Evolutionary conservation across 2,329 filamentous ascomycete species (phyloP).

Genomic region (Phialocephala sp.): DNA sequence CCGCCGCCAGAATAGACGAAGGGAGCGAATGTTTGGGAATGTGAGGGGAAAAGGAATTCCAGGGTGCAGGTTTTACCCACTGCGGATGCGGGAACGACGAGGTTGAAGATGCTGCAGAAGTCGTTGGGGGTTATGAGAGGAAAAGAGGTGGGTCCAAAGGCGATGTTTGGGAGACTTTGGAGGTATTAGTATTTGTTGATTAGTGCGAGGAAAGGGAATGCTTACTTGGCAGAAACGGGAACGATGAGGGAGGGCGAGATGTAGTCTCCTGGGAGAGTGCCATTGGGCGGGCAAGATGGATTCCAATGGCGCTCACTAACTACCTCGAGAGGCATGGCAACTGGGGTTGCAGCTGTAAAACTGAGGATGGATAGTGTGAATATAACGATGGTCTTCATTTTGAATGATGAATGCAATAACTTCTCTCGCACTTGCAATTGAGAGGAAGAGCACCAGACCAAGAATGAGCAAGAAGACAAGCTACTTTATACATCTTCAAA

Average conservation of each 20-base stretch:
- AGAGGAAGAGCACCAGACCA: background rate
- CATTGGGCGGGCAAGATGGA: slow-evolving; percentile 19
- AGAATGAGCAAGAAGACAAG: background rate
- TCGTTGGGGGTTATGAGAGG: slow-evolving; percentile 26
- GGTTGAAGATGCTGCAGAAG: slow-evolving; percentile 32
- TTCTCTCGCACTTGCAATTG: background rate
- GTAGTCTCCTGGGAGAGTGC: slow-evolving; percentile 18
- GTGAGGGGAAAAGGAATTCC: slow-evolving; percentile 28
- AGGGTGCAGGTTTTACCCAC: slow-evolving; percentile 28
- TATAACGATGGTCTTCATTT: background rate
- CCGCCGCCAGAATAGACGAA: slow-evolving; percentile 18
- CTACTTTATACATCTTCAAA: background rate
- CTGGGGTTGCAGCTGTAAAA: background rate
- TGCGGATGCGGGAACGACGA: slow-evolving; percentile 24
- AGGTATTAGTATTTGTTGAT: background rate
- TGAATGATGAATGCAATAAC: background rate
- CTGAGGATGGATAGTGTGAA: background rate
- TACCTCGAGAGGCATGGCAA: background rate
- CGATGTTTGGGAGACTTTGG: slow-evolving; percentile 8
- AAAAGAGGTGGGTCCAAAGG: slow-evolving; percentile 18
- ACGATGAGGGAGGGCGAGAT: slow-evolving; percentile 24
- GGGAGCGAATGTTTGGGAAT: slow-evolving; percentile 8
- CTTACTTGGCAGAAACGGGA: slow-evolving; percentile 17
- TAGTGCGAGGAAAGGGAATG: background rate
- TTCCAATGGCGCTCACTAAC: background rate